Percentiles rank a stretch among this genome's conserved stretches.
phyloP scores from a whole-genome alignment of 176 grass and related monocot genomes.

The Poa annua region DNA sequence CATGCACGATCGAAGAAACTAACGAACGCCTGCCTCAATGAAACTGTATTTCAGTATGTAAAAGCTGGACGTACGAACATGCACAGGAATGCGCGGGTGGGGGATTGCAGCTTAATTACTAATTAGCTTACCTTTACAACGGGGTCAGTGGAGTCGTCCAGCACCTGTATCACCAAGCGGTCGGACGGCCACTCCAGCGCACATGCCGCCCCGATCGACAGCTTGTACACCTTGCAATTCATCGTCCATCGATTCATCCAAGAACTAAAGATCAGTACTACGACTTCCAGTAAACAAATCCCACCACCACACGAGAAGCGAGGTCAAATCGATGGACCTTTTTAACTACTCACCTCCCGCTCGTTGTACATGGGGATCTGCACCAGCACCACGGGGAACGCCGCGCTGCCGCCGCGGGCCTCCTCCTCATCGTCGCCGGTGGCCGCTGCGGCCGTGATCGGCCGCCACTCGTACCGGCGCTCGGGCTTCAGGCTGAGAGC shows the following conservation, averaged over 20 bases:
- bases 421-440: slow-evolving; percentile 29
- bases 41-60: background rate
- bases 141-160: slow-evolving; percentile 93
- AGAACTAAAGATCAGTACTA: background rate
- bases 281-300: background rate
- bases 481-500: slow-evolving; percentile 53
- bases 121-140: slow-evolving; percentile 72
- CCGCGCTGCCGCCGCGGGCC: background rate
- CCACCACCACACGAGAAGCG: background rate
- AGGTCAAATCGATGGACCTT: background rate
- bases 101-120: too few species aligned
- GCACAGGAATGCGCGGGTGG: too few species aligned
- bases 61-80: too few species aligned
- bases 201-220: slow-evolving; percentile 93
- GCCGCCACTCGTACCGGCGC: slow-evolving; percentile 62
- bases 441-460: background rate
- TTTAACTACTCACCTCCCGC: slow-evolving; percentile 58
- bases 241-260: background rate
- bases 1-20: background rate
- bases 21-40: background rate
- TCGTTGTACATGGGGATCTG: slow-evolving; percentile 99
- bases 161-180: slow-evolving; percentile 81
- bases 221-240: slow-evolving; percentile 76
- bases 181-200: slow-evolving; percentile 73
- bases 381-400: slow-evolving; percentile 82